Base-by-base conservation (phyloP, 1,284 basidiomycete species). In the Phellinidium pouzarii region DNA sequence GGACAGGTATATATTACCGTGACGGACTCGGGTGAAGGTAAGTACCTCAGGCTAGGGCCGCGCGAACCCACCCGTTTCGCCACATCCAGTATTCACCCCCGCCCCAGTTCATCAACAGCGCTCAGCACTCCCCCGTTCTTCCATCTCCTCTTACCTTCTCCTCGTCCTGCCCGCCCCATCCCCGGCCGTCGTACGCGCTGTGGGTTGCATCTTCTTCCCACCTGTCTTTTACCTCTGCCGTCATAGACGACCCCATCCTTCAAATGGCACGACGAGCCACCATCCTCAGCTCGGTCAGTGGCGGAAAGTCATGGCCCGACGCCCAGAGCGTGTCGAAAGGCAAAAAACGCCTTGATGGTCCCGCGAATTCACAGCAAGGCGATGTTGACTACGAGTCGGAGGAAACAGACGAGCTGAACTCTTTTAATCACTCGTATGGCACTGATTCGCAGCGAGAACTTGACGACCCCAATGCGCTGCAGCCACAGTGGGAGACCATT, bases 191-290 rank as follows among this genome's bases (percentile, higher is more conserved):
- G 22, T 38, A 49, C 47, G 51, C 14, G 31, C 45, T 38, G 49
- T 40, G 36, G 37, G 59, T 52, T 43, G 51, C 58, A 48, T 50
- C 50, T 49, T 47, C 58, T 53, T 51, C 58, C 46, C 56, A 48
- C 22, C 27, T 25, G 17, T 31, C 40, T 44, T 48, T 43, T 41
- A 20, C 36, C 46, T 7, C 41, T 29, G 1, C 19, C 44, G 3
- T 27, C 40, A 23, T 12, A 4, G 26, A 11, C 34, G 14, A 5
- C 23, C 12, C 19, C 37, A 40, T 31, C 19, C 17, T 34, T 9
- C 19, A 4, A n/a, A 53, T 47, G 46, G 31, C 42, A 44, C 49
- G 47, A 22, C 55, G 34, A 27, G 50, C 50, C 43, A 58, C 50
- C 29, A 31, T 58, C 50, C 50, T 38, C 53, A 48, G 40, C 27